Evolutionary conservation across 2,329 filamentous ascomycete species (phyloP).

Genomic region (Ophiosphaerella herpotricha): DNA sequence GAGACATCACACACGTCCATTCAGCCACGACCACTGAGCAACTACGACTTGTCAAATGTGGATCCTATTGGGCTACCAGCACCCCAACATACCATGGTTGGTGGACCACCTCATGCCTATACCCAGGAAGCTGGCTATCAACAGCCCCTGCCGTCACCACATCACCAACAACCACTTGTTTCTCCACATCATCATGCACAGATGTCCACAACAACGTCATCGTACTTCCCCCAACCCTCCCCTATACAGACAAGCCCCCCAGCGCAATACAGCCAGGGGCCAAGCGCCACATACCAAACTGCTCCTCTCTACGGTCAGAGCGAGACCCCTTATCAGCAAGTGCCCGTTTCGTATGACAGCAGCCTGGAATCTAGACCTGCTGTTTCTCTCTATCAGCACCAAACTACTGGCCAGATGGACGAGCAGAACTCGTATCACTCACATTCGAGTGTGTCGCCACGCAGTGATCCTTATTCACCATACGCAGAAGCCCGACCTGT

Average conservation of each 20-base stretch:
- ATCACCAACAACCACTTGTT: constrained; percentile 35
- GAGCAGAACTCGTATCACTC: constrained; percentile 27
- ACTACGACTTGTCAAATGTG: constrained; percentile 33
- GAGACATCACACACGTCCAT: constrained; percentile 30
- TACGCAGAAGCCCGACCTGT: constrained; percentile 24
- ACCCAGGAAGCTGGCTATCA: constrained; percentile 32
- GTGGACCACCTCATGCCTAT: constrained; percentile 16
- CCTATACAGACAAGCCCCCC: constrained; percentile 31
- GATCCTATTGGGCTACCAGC: constrained; percentile 17
- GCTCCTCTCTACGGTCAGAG: constrained; percentile 30
- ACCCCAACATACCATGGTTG: constrained; percentile 20
- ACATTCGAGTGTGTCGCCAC: constrained; percentile 27
- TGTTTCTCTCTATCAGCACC: constrained; percentile 32
- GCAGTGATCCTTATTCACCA: constrained; percentile 29
- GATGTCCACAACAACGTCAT: constrained; percentile 32
- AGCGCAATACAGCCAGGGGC: constrained; percentile 26
- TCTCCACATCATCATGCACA: constrained; percentile 38
- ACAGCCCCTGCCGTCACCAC: constrained; percentile 38
- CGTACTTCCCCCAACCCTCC: constrained; percentile 40
- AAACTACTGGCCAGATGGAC: constrained; percentile 22
- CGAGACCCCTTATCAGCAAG: constrained; percentile 28
- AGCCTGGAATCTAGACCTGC: constrained; percentile 23
- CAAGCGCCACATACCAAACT: constrained; percentile 19
- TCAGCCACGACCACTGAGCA: constrained; percentile 32
- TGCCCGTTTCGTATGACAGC: constrained; percentile 30